phyloP scores from a whole-genome alignment of 345 rosid species.

The Hibiscus mutabilis region DNA sequence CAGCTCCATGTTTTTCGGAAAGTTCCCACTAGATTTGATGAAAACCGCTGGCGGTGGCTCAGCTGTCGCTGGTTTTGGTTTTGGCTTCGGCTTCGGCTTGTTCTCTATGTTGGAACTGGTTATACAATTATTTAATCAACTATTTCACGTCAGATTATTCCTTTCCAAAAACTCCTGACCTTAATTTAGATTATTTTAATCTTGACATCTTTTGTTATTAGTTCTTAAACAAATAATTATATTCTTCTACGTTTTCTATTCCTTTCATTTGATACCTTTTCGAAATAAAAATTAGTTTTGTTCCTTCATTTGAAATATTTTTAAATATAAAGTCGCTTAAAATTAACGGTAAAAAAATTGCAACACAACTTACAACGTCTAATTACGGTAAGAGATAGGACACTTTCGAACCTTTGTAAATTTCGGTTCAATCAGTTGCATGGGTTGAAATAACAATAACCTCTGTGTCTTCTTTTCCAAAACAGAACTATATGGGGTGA shows the following conservation, averaged over 20 bases:
- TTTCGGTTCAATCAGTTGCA: no score
- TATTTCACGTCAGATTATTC: neutral
- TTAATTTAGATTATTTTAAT: neutral
- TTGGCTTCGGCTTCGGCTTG: neutral
- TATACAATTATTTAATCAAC: neutral
- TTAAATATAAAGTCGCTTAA: no score
- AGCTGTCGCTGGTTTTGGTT: neutral
- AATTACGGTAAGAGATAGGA: no score
- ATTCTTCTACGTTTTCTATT: neutral
- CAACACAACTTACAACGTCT: accelerated
- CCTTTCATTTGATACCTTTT: no score
- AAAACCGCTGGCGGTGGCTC: neutral
- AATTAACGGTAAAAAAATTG: no score
- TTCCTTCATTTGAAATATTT: no score
- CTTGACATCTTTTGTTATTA: neutral
- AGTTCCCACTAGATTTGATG: neutral
- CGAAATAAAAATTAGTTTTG: no score
- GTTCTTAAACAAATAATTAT: no score
- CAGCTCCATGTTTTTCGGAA: constrained; percentile 14
- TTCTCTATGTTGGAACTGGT: neutral
- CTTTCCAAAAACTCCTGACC: neutral
- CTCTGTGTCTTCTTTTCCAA: no score
- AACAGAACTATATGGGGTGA: no score
- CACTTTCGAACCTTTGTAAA: no score
- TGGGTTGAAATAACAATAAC: no score